phyloP scores from a whole-genome alignment of 116 monocot genomes.

The Papilionanthe hybrid region DNA sequence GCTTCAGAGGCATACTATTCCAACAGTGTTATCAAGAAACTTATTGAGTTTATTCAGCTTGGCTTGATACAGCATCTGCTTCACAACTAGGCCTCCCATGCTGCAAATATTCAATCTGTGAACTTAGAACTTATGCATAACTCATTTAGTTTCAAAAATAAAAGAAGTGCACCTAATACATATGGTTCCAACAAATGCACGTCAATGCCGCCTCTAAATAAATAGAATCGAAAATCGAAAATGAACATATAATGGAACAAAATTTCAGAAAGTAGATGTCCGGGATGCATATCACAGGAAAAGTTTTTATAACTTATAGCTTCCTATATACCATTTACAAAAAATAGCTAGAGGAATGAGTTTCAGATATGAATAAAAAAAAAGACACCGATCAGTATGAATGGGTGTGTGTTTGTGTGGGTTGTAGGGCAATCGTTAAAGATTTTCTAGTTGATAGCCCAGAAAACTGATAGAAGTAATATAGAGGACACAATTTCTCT shows the following conservation, averaged over 20 bases:
- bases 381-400: too few species aligned
- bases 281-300: not conserved
- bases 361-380: not conserved
- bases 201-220: not conserved
- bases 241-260: not conserved
- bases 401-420: too few species aligned
- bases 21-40: constrained; percentile 76
- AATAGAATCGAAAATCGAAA: not conserved
- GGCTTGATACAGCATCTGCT: constrained; percentile 89
- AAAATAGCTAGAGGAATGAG: not conserved
- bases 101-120: constrained; percentile 41
- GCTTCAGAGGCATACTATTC: constrained; percentile 50
- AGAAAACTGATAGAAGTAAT: too few species aligned
- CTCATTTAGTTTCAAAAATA: not conserved
- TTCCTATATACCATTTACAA: not conserved
- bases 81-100: constrained; percentile 95
- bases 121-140: not conserved
- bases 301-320: not conserved
- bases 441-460: too few species aligned
- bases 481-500: too few species aligned
- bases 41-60: constrained; percentile 58
- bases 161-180: not conserved
- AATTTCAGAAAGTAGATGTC: not conserved
- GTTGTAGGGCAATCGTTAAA: too few species aligned
- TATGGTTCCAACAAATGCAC: not conserved